Evolutionary conservation across 176 grass and related monocot genomes (phyloP), one percentile per base, ranked within the genome.

Genomic region (Carex myosuroides): DNA sequence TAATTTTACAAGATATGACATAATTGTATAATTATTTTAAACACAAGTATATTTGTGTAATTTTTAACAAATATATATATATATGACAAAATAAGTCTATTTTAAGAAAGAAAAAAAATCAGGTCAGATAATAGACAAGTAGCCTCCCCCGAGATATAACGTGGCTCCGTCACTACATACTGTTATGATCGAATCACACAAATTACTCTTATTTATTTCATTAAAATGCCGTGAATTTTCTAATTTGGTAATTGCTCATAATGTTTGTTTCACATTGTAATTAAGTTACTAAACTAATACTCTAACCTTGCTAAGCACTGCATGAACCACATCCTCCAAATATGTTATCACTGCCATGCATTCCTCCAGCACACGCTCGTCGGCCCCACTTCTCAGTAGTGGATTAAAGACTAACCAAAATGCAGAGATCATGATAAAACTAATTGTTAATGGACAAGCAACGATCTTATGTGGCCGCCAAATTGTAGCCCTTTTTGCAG

Each of bases 351-450:
- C 61, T 53, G 78, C 85, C 88, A 78, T 65, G 42, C 85, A 84
- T 62, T 89, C 88, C 63, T 20, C 80, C 70, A 91, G 53, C 59
- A 82, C 84, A 35, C 78, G 79, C 64, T 91, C 87, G 48, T 90
- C 89, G 5, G 86, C 69, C 3, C 87, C 85, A 16, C 50, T 86
- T 64, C 81, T 87, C 21, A 91, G 3, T 46, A 94, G 50, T 6
- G 88, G 86, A 13, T 86, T 84, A 65, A 91, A 84, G 61, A 94
- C 87, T 0, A 94, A 76, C 89, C 87, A 91, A 77, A 86, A 66
- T 56, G 17, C 89, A 14, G 82, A 91, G 7, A 70, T 75, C 3
- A 35, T 70, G 59, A 94, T 87, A 81, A 94, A 94, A 48, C 80
- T 74, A 22, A 94, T 53, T 52, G 92, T 94, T 17, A 88, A 29